Percentiles rank a stretch among this genome's conserved stretches.
Evolutionary conservation across 257 asterid species (phyloP).

Genomic region (Phtheirospermum japonicum): DNA sequence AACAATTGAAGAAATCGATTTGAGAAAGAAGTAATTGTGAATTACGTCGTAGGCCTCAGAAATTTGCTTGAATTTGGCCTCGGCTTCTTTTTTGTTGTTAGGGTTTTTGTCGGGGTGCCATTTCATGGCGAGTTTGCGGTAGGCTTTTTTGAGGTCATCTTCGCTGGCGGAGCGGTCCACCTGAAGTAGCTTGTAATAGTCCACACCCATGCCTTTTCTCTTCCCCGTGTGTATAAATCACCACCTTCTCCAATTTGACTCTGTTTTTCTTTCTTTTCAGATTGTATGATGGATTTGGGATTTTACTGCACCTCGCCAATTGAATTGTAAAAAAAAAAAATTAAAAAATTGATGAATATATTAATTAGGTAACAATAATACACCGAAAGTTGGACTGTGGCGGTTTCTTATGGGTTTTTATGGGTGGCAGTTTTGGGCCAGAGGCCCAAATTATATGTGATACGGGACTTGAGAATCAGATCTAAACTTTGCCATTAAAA

Average conservation of each 20-base stretch:
- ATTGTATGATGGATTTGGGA: conserved; percentile 9
- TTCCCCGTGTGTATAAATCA: not conserved
- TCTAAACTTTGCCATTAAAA: no score
- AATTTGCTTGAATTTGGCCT: conserved; percentile 65
- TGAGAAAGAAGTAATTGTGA: not conserved
- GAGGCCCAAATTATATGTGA: no score
- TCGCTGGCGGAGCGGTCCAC: conserved; percentile 60
- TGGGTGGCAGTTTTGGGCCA: no score
- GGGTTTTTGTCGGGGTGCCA: conserved; percentile 77
- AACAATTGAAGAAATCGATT: not conserved
- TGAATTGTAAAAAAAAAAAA: not conserved
- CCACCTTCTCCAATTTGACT: conserved; percentile 24
- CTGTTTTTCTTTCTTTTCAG: conserved; percentile 8
- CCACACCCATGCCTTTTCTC: conserved; percentile 45
- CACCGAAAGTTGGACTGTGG: no score
- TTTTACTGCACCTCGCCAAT: not conserved
- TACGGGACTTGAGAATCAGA: no score
- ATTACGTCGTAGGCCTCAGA: conserved; percentile 67
- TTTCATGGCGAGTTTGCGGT: conserved; percentile 64
- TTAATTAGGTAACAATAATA: no score
- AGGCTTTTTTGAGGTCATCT: conserved; percentile 60
- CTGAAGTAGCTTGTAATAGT: conserved; percentile 50
- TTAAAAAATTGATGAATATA: not conserved
- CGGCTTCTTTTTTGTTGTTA: conserved; percentile 56
- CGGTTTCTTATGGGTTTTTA: no score